Evolutionary conservation across 2,329 filamentous ascomycete genomes (phyloP), one percentile per base, ranked within the genome.

Genomic region (Fusarium multiceps): DNA sequence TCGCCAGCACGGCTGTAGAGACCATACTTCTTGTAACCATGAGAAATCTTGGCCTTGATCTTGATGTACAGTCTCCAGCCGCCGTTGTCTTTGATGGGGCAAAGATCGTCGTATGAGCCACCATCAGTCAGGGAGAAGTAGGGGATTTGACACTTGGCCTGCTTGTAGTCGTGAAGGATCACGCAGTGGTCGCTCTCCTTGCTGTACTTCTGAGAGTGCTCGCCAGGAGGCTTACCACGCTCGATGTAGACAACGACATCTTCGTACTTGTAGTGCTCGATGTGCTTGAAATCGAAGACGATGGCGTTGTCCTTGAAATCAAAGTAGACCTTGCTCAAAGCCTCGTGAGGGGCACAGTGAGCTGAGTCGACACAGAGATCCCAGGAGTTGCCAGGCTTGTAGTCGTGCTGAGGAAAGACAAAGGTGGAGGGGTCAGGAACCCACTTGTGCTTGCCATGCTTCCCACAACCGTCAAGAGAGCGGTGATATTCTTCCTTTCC

Each of bases 1-100:
- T 69, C 66, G 48, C 61, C 46, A 13, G 65, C 66, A 40, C 74
- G 74, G 63, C 61, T 76, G 67, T 72, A 69, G 21, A 76, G 69
- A 34, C 72, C 42, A 46, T 68, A 68, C 50, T 69, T 73, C 58
- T 74, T 66, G 53, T 72, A 43, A 20, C 71, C 71, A 14, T 74
- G 69, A 14, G 60, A 43, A 30, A 75, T 64, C 28, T 55, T 61
- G 28, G 57, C 74, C 69, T 75, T 72, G 62, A 76, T 68, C 63
- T 71, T 70, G 55, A 76, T 72, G 55, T 76, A 75, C 28, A 73
- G 74, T 59, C 72, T 68, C 74, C 74, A 76, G 21, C 72, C 71
- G n/a, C 74, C 74, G 18, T 74, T 62, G 13, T 62, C 70, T 45
- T 73, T 41, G 20, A 76, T 62, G 42, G 74, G 74, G 59, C 74